These are phyloP conservation scores for Tulasnella sp. DNA, from an alignment of 768 basidiomycete genomes.

Conservation along the genomic window DNA sequence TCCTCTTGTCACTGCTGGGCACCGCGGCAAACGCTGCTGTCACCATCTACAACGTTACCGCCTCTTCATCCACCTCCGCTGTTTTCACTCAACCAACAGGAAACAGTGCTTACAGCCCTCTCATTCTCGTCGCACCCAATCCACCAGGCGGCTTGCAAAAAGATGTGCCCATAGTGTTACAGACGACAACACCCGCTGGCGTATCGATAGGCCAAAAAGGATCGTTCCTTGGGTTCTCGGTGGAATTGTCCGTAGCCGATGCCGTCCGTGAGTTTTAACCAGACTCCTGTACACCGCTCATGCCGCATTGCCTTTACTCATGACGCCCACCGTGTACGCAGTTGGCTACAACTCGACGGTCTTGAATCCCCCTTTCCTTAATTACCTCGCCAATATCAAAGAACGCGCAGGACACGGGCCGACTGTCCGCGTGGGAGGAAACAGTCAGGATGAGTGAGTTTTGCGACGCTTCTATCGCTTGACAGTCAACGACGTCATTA, in stretches of 20 bases:
- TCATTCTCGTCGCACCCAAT: not conserved
- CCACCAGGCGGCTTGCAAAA: not conserved
- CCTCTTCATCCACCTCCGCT: not conserved
- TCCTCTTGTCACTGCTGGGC: not conserved
- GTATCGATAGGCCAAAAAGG: constrained; percentile 40
- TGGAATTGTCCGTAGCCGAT: constrained; percentile 56
- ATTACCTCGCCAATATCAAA: constrained; percentile 41
- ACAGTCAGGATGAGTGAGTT: constrained; percentile 39
- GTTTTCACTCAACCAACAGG: not conserved
- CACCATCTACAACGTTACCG: constrained; percentile 6
- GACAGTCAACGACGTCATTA: not conserved
- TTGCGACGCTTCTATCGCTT: not conserved
- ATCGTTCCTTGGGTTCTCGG: constrained; percentile 50
- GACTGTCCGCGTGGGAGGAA: constrained; percentile 43
- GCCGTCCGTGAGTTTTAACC: constrained; percentile 37
- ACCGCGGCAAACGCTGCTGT: constrained; percentile 4
- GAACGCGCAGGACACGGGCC: constrained; percentile 37
- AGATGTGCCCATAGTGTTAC: not conserved
- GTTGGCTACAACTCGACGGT: constrained; percentile 25
- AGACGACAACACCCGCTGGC: constrained; percentile 21
- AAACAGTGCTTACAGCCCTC: constrained; percentile 5
- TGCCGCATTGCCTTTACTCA: not conserved
- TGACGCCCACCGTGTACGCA: not conserved
- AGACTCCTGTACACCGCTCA: not conserved
- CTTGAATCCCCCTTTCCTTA: constrained; percentile 40